Evolutionary conservation across 2,329 filamentous ascomycete species (phyloP).

Genomic region (Bipolaris gigantea): DNA sequence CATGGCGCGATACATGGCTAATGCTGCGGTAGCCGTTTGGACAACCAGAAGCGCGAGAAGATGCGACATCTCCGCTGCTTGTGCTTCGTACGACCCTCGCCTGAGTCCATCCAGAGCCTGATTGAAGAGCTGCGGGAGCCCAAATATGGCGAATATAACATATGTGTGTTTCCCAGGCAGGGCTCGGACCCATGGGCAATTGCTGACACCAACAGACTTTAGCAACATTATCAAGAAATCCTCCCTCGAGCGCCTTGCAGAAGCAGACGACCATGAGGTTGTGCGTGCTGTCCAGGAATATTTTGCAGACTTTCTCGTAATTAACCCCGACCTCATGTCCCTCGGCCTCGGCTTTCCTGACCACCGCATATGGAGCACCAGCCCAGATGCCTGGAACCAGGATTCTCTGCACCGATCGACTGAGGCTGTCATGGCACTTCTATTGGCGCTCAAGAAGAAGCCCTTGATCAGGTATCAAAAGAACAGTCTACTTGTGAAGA

Average conservation of each 20-base stretch:
- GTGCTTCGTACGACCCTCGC: slow-evolving; percentile 88
- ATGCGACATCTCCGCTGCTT: slow-evolving; percentile 96
- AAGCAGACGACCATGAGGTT: slow-evolving; percentile 96
- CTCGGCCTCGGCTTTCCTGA: slow-evolving; percentile 72
- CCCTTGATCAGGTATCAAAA: slow-evolving; percentile 91
- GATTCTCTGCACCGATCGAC: slow-evolving; percentile 84
- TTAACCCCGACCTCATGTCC: slow-evolving; percentile 92
- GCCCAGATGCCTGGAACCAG: slow-evolving; percentile 85
- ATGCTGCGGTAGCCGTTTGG: slow-evolving; percentile 63
- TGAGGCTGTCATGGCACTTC: slow-evolving; percentile 80
- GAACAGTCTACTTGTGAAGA: slow-evolving; percentile 87
- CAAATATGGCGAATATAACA: slow-evolving; percentile 95
- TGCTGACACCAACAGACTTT: slow-evolving; percentile 62
- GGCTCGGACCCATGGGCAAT: not conserved
- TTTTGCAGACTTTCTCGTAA: slow-evolving; percentile 92
- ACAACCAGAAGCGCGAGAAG: slow-evolving; percentile 88
- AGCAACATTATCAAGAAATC: slow-evolving; percentile 98
- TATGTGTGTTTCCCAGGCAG: slow-evolving; percentile 57
- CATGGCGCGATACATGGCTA: slow-evolving; percentile 19
- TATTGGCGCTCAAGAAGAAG: slow-evolving; percentile 94
- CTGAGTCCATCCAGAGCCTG: slow-evolving; percentile 88
- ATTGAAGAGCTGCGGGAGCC: slow-evolving; percentile 96
- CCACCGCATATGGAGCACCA: slow-evolving; percentile 77
- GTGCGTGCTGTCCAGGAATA: slow-evolving; percentile 93
- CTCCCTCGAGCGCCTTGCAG: slow-evolving; percentile 86